Conservation (phyloP, 164 flowering plant species). For the Vitis rupestris region DNA sequence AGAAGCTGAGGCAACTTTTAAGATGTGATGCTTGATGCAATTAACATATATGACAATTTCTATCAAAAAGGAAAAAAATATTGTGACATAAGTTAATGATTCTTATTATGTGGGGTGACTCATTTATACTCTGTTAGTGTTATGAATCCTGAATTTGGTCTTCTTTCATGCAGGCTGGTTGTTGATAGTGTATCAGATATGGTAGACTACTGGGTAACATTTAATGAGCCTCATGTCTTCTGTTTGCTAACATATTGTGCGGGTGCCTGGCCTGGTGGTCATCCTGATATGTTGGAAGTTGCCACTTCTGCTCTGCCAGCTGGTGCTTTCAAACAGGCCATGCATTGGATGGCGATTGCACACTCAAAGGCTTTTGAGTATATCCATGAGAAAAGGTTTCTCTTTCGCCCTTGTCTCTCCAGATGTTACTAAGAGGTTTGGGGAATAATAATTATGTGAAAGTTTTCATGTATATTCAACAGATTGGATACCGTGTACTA, state of each 20-base stretch:
- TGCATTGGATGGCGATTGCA: slow-evolving; percentile 93
- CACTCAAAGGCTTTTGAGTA: slow-evolving; percentile 86
- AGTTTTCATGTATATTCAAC: background rate
- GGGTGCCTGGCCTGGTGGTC: slow-evolving; percentile 99
- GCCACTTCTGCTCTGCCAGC: slow-evolving; percentile 90
- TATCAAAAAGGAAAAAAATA: too few species aligned
- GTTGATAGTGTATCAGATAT: slow-evolving; percentile 73
- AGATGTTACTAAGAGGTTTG: background rate
- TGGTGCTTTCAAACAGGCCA: slow-evolving; percentile 83
- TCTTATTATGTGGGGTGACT: background rate
- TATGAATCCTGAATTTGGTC: background rate
- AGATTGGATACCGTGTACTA: too few species aligned
- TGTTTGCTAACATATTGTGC: slow-evolving; percentile 93
- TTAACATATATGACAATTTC: background rate
- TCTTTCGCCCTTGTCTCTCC: slow-evolving; percentile 3
- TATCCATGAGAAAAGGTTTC: slow-evolving; percentile 71
- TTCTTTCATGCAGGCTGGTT: slow-evolving; percentile 68
- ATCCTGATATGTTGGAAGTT: slow-evolving; percentile 90
- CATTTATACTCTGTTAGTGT: background rate
- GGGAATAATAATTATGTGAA: slow-evolving; percentile 1
- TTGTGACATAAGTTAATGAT: background rate
- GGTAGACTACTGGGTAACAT: slow-evolving; percentile 93
- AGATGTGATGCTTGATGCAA: background rate
- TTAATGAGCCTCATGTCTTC: slow-evolving; percentile 98
- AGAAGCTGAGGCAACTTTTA: background rate